phyloP scores from a whole-genome alignment of 352 stramenopile species.

The Globisporangium cylindrosporum region DNA sequence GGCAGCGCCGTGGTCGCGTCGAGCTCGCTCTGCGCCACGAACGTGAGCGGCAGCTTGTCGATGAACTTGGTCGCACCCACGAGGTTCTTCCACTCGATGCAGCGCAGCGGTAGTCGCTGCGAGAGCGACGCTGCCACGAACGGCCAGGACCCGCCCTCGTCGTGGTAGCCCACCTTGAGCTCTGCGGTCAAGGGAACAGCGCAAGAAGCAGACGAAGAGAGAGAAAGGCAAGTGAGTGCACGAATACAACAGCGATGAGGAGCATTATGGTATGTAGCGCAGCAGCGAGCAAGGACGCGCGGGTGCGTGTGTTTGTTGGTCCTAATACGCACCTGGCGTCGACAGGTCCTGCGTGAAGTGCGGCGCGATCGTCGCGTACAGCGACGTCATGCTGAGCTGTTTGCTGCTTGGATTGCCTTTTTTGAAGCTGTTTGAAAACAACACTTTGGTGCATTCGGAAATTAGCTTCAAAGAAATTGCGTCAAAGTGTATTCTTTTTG shows the following conservation, averaged over 20 bases:
- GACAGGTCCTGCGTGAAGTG: constrained; percentile 70
- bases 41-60: constrained; percentile 41
- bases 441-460: no score
- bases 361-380: constrained; percentile 67
- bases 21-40: constrained; percentile 28
- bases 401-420: not conserved
- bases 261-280: not conserved
- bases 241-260: not conserved
- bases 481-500: no score
- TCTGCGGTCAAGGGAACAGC: constrained; percentile 18
- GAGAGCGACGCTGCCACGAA: constrained; percentile 65
- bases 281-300: not conserved
- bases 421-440: no score
- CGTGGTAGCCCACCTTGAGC: constrained; percentile 64
- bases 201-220: not conserved
- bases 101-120: constrained; percentile 62
- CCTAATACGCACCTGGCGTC: constrained; percentile 30
- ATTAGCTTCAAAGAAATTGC: no score
- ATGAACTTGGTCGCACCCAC: constrained; percentile 44
- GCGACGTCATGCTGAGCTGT: constrained; percentile 38
- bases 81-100: constrained; percentile 82
- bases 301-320: not conserved
- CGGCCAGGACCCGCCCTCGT: constrained; percentile 79
- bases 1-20: constrained; percentile 23
- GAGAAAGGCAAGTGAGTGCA: not conserved